These are phyloP conservation scores for Botrytis aclada DNA, from an alignment of 2,329 filamentous ascomycete species.

Conservation along the genomic window DNA sequence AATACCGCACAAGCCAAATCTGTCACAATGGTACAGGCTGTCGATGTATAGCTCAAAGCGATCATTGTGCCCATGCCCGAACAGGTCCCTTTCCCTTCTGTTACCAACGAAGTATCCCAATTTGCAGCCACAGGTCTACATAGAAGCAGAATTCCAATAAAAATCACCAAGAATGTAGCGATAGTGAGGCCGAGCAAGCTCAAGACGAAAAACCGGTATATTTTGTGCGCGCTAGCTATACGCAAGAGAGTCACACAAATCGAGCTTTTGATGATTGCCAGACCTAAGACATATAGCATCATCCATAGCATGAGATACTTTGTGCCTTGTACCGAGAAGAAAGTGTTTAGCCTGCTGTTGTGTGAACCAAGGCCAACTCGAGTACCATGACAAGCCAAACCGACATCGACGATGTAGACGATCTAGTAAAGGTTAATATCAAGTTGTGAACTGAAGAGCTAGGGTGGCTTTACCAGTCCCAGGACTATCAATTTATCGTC, in stretches of 20 bases:
- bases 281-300: conserved; percentile 27
- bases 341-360: conserved; percentile 23
- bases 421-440: conserved; percentile 5
- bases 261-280: conserved; percentile 29
- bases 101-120: conserved; percentile 22
- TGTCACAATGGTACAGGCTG: conserved; percentile 38
- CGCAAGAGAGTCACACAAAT: conserved; percentile 30
- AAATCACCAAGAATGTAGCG: conserved; percentile 24
- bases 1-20: conserved; percentile 37
- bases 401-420: conserved; percentile 18
- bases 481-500: conserved; percentile 7
- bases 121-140: conserved; percentile 28
- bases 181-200: conserved; percentile 14
- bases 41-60: conserved; percentile 35
- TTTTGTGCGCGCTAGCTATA: conserved; percentile 19
- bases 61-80: conserved; percentile 26
- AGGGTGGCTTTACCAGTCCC: background rate
- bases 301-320: conserved; percentile 27
- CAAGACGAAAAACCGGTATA: conserved; percentile 9
- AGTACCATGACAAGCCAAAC: conserved; percentile 27
- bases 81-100: conserved; percentile 24
- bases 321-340: conserved; percentile 20
- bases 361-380: conserved; percentile 26
- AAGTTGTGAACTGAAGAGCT: background rate
- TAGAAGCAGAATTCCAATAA: conserved; percentile 26